These are phyloP conservation scores for Cercospora berteroae DNA, from an alignment of 2,329 filamentous ascomycete genomes.

Conservation along the genomic window DNA sequence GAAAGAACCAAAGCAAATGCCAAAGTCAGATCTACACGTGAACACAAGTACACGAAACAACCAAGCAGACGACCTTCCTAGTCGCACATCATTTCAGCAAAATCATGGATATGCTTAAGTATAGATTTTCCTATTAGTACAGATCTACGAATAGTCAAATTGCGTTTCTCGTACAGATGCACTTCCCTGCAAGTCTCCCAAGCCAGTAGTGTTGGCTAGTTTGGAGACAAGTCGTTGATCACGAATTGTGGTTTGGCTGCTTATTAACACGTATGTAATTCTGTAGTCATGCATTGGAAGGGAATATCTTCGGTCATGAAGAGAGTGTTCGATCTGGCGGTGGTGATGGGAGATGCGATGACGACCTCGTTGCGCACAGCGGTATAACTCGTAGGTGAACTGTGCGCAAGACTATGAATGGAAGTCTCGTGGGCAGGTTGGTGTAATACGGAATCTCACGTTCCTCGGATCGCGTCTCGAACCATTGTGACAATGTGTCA, in stretches of 20 bases:
- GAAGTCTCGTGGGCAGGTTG: neutral
- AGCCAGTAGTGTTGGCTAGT: neutral
- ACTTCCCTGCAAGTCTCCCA: neutral
- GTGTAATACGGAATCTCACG: neutral
- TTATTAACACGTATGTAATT: neutral
- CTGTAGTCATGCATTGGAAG: neutral
- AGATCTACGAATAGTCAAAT: neutral
- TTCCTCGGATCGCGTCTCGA: neutral
- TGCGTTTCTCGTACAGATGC: neutral
- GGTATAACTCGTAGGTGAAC: neutral
- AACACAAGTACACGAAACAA: neutral
- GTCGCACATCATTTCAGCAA: neutral
- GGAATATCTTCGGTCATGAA: neutral
- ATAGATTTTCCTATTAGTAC: neutral
- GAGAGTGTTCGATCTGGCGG: neutral
- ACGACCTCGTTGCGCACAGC: neutral
- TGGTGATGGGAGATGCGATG: neutral
- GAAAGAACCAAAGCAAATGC: neutral
- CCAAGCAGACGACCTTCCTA: neutral
- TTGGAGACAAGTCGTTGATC: neutral
- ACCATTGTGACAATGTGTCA: neutral
- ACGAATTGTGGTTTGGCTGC: neutral
- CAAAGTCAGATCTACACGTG: neutral
- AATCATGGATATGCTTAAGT: neutral
- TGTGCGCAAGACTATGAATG: neutral